Conservation (phyloP, 306 rosid species). For the Cicer cuneatum region DNA sequence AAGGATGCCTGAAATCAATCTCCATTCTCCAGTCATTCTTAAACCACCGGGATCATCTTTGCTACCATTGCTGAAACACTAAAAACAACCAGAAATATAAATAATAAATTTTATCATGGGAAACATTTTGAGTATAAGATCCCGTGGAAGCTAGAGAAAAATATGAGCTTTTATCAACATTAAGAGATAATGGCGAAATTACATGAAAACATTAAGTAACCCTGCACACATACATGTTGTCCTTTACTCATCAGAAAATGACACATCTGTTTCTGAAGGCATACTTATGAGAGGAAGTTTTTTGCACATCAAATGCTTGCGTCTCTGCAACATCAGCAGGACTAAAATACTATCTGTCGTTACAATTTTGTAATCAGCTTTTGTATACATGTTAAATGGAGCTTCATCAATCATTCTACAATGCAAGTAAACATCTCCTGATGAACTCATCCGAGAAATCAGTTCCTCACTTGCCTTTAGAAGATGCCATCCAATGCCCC, state of each 20-base stretch:
- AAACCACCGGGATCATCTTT: slow-evolving; percentile 41
- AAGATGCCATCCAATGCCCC: slow-evolving; percentile 98
- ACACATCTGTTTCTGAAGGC: slow-evolving; percentile 52
- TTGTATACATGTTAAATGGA: slow-evolving; percentile 86
- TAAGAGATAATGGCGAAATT: slow-evolving; percentile 37
- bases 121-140: slow-evolving; percentile 34
- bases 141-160: slow-evolving; percentile 23
- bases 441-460: slow-evolving; percentile 68
- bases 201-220: slow-evolving; percentile 47
- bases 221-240: slow-evolving; percentile 35
- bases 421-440: slow-evolving; percentile 82
- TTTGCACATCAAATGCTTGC: slow-evolving; percentile 92
- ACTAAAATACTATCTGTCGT: slow-evolving; percentile 76
- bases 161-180: slow-evolving; percentile 28
- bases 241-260: slow-evolving; percentile 51
- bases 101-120: slow-evolving; percentile 26
- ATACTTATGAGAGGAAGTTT: slow-evolving; percentile 58
- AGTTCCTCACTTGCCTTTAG: slow-evolving; percentile 89
- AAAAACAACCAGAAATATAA: slow-evolving; percentile 21
- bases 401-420: slow-evolving; percentile 87
- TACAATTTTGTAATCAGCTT: slow-evolving; percentile 74
- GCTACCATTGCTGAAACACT: slow-evolving; percentile 48
- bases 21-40: slow-evolving; percentile 39
- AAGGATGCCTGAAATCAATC: slow-evolving; percentile 43
- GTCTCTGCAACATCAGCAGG: slow-evolving; percentile 82